phyloP scores from a whole-genome alignment of 345 rosid genomes.

The Aquilaria yunnanensis region DNA sequence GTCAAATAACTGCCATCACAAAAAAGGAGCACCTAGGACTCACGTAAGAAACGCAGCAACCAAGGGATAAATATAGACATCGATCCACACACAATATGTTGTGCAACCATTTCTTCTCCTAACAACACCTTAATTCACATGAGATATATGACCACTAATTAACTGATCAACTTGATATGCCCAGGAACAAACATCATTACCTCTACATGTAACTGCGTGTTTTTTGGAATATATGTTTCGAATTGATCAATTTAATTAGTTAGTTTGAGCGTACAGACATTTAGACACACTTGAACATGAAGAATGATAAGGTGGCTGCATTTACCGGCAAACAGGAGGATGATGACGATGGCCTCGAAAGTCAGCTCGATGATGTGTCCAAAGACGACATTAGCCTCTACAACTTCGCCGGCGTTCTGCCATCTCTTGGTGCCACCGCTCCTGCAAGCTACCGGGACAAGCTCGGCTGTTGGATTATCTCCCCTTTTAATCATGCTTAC shows the following conservation, averaged over 20 bases:
- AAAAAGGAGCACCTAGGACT: no score
- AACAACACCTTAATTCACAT: no score
- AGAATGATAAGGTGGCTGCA: not conserved
- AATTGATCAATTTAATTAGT: not conserved
- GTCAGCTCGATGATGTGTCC: slow-evolving; percentile 6
- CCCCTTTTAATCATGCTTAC: slow-evolving; percentile 66
- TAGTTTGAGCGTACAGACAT: not conserved
- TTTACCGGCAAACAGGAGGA: not conserved
- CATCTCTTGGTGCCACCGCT: slow-evolving; percentile 62
- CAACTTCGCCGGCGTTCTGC: slow-evolving; percentile 61
- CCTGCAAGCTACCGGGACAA: slow-evolving; percentile 29
- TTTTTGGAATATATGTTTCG: not conserved
- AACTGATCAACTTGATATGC: no score
- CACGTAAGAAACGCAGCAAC: no score
- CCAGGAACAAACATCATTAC: no score
- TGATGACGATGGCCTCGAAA: not conserved
- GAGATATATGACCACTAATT: no score
- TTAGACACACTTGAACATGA: not conserved
- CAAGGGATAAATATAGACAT: no score
- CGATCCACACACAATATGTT: no score
- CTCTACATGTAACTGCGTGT: no score
- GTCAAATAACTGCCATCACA: no score
- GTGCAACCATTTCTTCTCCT: no score
- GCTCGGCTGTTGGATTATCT: slow-evolving; percentile 50
- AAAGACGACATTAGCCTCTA: slow-evolving; percentile 43